phyloP scores from a whole-genome alignment of 495 filamentous ascomycete species.

The Podospora pseudopauciseta region DNA sequence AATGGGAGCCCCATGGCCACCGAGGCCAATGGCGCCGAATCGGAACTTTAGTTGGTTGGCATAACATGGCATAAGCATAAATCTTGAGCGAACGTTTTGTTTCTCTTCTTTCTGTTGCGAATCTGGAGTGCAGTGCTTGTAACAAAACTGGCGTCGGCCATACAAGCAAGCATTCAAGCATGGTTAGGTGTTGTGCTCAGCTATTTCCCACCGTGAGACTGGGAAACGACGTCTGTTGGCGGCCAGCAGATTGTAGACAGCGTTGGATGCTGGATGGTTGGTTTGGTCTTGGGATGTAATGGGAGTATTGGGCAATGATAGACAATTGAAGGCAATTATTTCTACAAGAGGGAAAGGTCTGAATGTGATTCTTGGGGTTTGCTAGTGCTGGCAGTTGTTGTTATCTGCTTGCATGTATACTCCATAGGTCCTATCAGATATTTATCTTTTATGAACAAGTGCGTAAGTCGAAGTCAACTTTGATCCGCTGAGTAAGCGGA shows the following conservation, averaged over 20 bases:
- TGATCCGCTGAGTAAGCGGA: background rate
- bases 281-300: background rate
- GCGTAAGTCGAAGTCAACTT: too few relatives aligned
- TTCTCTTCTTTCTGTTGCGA: background rate
- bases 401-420: too few relatives aligned
- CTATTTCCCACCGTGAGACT: background rate
- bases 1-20: conserved; percentile 54
- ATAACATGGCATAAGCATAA: background rate
- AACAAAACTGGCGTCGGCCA: background rate
- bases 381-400: too few relatives aligned
- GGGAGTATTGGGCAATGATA: background rate
- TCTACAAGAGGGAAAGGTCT: background rate
- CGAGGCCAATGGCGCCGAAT: conserved; percentile 48
- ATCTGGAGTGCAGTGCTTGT: background rate
- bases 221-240: background rate
- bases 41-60: conserved; percentile 36
- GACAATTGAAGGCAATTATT: background rate
- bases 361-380: background rate
- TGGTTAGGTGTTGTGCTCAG: background rate
- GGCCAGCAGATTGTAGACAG: background rate
- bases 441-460: too few relatives aligned
- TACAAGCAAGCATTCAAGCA: background rate
- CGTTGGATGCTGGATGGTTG: background rate
- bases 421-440: too few relatives aligned
- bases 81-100: background rate